Percentiles rank a stretch among this genome's conserved stretches.
Conservation (phyloP, 2,329 filamentous ascomycete genomes). For the Purpureocillium takamizusanense region DNA sequence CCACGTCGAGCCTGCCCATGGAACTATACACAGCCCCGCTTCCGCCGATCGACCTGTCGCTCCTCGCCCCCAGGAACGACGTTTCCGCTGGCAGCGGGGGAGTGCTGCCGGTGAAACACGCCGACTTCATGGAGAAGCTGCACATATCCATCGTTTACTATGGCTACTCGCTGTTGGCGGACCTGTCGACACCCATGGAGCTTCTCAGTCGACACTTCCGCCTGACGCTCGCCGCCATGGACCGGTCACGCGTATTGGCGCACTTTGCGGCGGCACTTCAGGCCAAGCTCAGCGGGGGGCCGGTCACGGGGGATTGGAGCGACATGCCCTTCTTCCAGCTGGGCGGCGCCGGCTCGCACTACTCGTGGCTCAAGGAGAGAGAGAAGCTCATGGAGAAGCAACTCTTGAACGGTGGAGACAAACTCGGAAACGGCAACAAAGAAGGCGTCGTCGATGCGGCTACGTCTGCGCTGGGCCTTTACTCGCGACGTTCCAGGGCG, state of each 20-base stretch:
- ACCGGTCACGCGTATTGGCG: conserved; percentile 5
- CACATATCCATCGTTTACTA: conserved; percentile 5
- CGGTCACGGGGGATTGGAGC: neutral
- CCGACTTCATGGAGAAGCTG: conserved; percentile 7
- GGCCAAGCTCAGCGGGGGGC: conserved; percentile 1
- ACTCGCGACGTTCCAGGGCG: neutral
- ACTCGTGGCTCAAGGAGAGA: neutral
- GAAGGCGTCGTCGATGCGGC: neutral
- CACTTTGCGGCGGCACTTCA: conserved; percentile 9
- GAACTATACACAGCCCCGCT: too few species aligned
- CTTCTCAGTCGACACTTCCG: conserved; percentile 6
- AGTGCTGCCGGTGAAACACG: neutral
- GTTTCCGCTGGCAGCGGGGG: too few species aligned
- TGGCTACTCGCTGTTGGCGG: conserved; percentile 6
- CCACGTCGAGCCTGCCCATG: neutral
- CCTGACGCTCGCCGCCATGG: conserved; percentile 6
- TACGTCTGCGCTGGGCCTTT: neutral
- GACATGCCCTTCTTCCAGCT: conserved; percentile 48
- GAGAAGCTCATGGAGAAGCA: neutral
- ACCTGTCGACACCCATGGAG: conserved; percentile 5
- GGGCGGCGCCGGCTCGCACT: conserved; percentile 51
- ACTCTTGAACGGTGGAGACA: too few species aligned
- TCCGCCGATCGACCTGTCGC: neutral
- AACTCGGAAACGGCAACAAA: too few species aligned
- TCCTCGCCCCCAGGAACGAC: too few species aligned